phyloP scores from a whole-genome alignment of 2,329 filamentous ascomycete species.

The Pyricularia pennisetigena region DNA sequence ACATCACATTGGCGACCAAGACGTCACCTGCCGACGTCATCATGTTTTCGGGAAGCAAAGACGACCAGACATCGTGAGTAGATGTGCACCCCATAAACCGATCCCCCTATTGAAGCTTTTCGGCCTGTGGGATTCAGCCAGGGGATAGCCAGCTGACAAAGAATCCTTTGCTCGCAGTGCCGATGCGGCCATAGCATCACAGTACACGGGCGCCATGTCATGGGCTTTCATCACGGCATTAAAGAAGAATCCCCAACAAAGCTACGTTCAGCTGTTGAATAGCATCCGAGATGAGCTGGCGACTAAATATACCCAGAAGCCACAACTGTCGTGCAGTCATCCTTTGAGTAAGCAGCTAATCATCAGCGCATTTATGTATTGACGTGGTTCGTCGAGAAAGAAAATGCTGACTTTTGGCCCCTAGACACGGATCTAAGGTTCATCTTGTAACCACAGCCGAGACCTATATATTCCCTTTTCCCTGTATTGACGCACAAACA shows the following conservation, averaged over 20 bases:
- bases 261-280: slow-evolving; percentile 93
- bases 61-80: slow-evolving; percentile 84
- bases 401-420: not conserved
- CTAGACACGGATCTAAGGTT: slow-evolving; percentile 55
- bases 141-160: not conserved
- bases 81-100: slow-evolving; percentile 10
- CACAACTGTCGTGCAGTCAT: slow-evolving; percentile 94
- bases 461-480: not conserved
- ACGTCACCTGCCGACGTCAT: slow-evolving; percentile 91
- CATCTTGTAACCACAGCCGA: slow-evolving; percentile 38
- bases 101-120: not conserved
- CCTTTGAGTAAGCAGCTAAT: slow-evolving; percentile 65
- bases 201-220: slow-evolving; percentile 96
- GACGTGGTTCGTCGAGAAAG: not conserved
- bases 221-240: slow-evolving; percentile 92
- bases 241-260: slow-evolving; percentile 96
- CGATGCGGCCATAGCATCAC: slow-evolving; percentile 81
- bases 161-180: slow-evolving; percentile 44
- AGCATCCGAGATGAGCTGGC: slow-evolving; percentile 89
- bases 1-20: slow-evolving; percentile 76
- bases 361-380: not conserved
- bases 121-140: not conserved
- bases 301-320: slow-evolving; percentile 85
- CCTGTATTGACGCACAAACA: not conserved
- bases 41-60: slow-evolving; percentile 97